A percentile compares a stretch with the other conserved stretches of the same genome.
These are phyloP conservation scores for Phytophthora palmivora DNA, from an alignment of 352 stramenopile species.

Conservation along the genomic window DNA sequence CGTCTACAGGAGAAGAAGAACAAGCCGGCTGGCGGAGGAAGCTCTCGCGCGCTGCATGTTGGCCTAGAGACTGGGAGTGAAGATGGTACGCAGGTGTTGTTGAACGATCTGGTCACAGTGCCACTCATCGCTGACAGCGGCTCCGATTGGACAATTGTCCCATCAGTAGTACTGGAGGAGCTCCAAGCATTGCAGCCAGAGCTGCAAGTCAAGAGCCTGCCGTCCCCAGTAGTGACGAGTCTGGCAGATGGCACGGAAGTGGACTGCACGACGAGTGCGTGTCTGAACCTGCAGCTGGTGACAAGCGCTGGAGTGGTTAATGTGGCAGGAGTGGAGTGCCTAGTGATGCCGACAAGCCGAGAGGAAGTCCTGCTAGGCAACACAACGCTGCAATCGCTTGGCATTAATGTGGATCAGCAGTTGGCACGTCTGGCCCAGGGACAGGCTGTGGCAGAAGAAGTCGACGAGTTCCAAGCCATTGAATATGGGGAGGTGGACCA, in stretches of 20 bases:
- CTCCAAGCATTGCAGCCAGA: not conserved
- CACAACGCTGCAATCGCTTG: constrained; percentile 1
- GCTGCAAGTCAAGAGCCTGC: not conserved
- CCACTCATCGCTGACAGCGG: constrained; percentile 1
- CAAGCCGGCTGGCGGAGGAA: not conserved
- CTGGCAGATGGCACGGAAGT: constrained; percentile 3
- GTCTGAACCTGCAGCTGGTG: not conserved
- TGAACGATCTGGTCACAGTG: constrained; percentile 1
- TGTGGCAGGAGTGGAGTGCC: constrained; percentile 1
- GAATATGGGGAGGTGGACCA: constrained; percentile 4
- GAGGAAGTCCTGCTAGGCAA: constrained; percentile 12
- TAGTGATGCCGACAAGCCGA: constrained; percentile 1
- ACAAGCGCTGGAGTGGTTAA: constrained; percentile 6
- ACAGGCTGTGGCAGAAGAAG: not conserved
- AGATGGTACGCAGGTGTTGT: not conserved
- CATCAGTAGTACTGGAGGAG: not conserved
- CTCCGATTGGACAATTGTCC: constrained; percentile 7
- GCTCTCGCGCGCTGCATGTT: not conserved
- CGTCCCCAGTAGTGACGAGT: not conserved
- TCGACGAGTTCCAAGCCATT: constrained; percentile 4
- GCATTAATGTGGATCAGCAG: constrained; percentile 13
- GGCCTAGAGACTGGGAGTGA: not conserved
- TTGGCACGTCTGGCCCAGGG: not conserved
- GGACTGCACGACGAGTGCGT: not conserved
- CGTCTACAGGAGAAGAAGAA: constrained; percentile 1